Conservation (phyloP, 495 filamentous ascomycete genomes). For the Pyrenula aspistea region DNA sequence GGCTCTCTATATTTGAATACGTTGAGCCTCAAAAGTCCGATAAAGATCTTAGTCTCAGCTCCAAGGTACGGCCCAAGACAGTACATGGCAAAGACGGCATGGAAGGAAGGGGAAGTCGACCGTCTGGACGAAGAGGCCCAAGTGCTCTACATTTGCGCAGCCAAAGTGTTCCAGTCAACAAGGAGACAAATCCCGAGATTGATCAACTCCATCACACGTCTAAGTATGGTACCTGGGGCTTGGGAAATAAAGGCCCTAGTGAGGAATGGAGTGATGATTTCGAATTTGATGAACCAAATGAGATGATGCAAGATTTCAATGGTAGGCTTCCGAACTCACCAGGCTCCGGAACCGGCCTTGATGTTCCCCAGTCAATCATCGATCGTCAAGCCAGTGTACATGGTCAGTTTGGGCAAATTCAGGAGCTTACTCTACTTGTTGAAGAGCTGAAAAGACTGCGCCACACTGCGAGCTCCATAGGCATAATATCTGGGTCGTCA, state of each 20-base stretch:
- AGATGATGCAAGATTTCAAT: slow-evolving; percentile 14
- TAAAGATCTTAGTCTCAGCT: slow-evolving; percentile 27
- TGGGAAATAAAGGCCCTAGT: slow-evolving; percentile 69
- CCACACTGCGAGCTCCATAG: slow-evolving; percentile 50
- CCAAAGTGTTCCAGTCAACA: slow-evolving; percentile 86
- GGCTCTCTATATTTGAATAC: slow-evolving; percentile 63
- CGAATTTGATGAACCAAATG: slow-evolving; percentile 50
- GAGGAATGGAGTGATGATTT: slow-evolving; percentile 84
- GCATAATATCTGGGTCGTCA: slow-evolving; percentile 49
- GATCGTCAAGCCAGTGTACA: slow-evolving; percentile 75
- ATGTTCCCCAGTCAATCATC: slow-evolving; percentile 70
- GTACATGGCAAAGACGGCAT: slow-evolving; percentile 81
- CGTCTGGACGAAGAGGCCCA: slow-evolving; percentile 61
- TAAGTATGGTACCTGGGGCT: slow-evolving; percentile 82
- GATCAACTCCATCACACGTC: slow-evolving; percentile 50
- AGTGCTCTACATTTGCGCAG: slow-evolving; percentile 75
- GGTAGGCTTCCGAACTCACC: slow-evolving; percentile 4
- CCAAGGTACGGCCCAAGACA: slow-evolving; percentile 64
- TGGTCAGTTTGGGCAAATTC: slow-evolving; percentile 76
- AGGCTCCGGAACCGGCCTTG: slow-evolving; percentile 35
- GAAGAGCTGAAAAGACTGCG: slow-evolving; percentile 65
- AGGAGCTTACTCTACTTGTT: slow-evolving; percentile 72
- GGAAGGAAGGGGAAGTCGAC: slow-evolving; percentile 59
- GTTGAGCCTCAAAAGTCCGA: slow-evolving; percentile 54
- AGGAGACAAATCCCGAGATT: slow-evolving; percentile 39